These are phyloP conservation scores for Sporothrix pseudoabietina DNA, from an alignment of 2,329 filamentous ascomycete species.

Conservation along the genomic window DNA sequence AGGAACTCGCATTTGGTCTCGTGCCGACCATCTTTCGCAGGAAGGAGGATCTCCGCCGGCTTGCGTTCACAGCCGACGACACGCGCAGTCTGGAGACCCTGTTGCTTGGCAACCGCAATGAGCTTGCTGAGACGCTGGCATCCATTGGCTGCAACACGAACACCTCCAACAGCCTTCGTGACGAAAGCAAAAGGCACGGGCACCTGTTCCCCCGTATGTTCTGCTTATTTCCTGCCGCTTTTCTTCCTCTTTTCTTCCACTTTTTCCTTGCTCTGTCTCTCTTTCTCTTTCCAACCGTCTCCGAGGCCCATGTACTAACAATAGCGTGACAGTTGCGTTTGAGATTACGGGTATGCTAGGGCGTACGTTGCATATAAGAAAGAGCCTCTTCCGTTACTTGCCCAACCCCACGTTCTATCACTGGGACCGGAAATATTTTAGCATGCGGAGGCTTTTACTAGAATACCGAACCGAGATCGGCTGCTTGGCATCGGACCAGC, in stretches of 20 bases:
- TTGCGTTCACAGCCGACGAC: constrained; percentile 47
- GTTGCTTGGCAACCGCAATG: constrained; percentile 52
- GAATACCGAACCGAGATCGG: constrained; percentile 45
- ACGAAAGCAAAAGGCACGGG: constrained; percentile 45
- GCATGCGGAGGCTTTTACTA: constrained; percentile 47
- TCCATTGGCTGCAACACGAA: constrained; percentile 58
- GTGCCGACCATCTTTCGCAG: constrained; percentile 57
- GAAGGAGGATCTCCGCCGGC: constrained; percentile 45
- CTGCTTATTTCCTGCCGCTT: background rate
- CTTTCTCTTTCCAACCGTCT: too few relatives aligned
- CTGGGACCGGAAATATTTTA: constrained; percentile 57
- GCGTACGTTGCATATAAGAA: constrained; percentile 52
- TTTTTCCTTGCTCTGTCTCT: too few relatives aligned
- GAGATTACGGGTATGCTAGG: constrained; percentile 62
- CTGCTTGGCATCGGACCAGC: background rate
- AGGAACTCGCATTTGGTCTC: constrained; percentile 58
- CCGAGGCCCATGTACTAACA: background rate
- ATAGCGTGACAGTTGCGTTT: constrained; percentile 51
- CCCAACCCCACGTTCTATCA: constrained; percentile 59
- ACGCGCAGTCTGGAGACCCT: constrained; percentile 48
- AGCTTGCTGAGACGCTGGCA: constrained; percentile 56
- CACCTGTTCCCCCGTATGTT: constrained; percentile 55
- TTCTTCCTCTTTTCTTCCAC: too few relatives aligned
- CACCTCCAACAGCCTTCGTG: constrained; percentile 50
- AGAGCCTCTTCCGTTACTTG: constrained; percentile 55